A percentile compares a stretch with the other conserved stretches of the same genome.
These are phyloP conservation scores for Ascochyta koolunga DNA, from an alignment of 2,329 filamentous ascomycete genomes.

Conservation along the genomic window DNA sequence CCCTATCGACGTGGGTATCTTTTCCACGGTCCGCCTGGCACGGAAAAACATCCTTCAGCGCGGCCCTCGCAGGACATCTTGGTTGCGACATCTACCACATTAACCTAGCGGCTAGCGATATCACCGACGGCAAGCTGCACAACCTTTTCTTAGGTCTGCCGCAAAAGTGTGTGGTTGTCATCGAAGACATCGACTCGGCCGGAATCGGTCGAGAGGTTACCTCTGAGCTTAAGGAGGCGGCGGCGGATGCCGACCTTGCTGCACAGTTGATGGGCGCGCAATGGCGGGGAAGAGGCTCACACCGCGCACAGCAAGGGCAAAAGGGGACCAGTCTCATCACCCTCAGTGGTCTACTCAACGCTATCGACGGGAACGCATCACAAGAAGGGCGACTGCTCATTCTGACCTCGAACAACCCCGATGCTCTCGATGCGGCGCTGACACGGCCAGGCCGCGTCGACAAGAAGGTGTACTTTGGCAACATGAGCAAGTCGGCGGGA, in stretches of 20 bases:
- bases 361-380: conserved; percentile 79
- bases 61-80: conserved; percentile 47
- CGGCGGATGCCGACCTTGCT: conserved; percentile 3
- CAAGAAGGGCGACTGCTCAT: conserved; percentile 79
- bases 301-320: not conserved
- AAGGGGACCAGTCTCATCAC: conserved; percentile 45
- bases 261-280: conserved; percentile 17
- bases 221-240: not conserved
- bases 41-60: conserved; percentile 50
- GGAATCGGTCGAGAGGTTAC: conserved; percentile 35
- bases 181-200: conserved; percentile 51
- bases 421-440: conserved; percentile 74
- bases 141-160: conserved; percentile 43
- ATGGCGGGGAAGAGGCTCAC: not conserved
- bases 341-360: conserved; percentile 76
- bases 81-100: conserved; percentile 48
- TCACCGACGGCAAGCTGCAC: conserved; percentile 40
- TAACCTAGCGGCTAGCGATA: conserved; percentile 38
- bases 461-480: conserved; percentile 75
- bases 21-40: conserved; percentile 50
- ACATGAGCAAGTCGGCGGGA: conserved; percentile 27
- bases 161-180: conserved; percentile 46
- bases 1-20: conserved; percentile 48
- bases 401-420: conserved; percentile 81
- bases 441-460: conserved; percentile 76